Percentiles rank a stretch among this genome's conserved stretches.
Conservation (phyloP, 192 early-diverging fungal genomes). For the Mortierella antarctica region DNA sequence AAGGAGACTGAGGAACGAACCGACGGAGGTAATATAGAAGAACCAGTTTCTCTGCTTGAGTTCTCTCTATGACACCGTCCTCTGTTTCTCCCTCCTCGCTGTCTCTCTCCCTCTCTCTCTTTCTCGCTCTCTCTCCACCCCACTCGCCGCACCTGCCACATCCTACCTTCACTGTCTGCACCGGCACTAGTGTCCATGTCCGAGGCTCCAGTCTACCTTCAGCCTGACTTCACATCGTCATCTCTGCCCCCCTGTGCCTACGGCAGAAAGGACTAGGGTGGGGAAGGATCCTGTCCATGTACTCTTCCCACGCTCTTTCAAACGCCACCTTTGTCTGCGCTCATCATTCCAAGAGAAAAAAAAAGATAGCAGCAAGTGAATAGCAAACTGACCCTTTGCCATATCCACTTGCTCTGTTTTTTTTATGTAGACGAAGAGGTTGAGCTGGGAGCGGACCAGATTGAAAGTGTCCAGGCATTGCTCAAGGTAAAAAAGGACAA, state of each 20-base stretch:
- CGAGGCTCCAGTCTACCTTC: too few species aligned
- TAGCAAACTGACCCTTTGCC: slow-evolving; percentile 8
- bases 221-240: too few species aligned
- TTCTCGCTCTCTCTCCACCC: too few species aligned
- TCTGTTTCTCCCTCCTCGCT: background rate
- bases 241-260: too few species aligned
- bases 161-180: too few species aligned
- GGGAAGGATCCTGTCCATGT: background rate
- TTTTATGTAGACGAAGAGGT: slow-evolving; percentile 23
- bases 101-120: background rate
- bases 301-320: slow-evolving; percentile 4
- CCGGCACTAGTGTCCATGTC: too few species aligned
- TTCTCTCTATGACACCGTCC: background rate
- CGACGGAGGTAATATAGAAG: slow-evolving; percentile 1
- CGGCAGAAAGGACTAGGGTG: too few species aligned
- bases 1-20: slow-evolving; percentile 17
- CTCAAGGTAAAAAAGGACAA: slow-evolving; percentile 46
- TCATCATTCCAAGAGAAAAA: slow-evolving; percentile 5
- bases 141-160: too few species aligned
- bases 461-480: slow-evolving; percentile 31
- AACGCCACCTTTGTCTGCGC: background rate
- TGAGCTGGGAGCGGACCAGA: slow-evolving; percentile 40
- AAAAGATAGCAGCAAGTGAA: background rate
- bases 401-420: slow-evolving; percentile 11
- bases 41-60: background rate